Conservation (phyloP, 352 stramenopile species). For the Pythium scleroteichum region DNA sequence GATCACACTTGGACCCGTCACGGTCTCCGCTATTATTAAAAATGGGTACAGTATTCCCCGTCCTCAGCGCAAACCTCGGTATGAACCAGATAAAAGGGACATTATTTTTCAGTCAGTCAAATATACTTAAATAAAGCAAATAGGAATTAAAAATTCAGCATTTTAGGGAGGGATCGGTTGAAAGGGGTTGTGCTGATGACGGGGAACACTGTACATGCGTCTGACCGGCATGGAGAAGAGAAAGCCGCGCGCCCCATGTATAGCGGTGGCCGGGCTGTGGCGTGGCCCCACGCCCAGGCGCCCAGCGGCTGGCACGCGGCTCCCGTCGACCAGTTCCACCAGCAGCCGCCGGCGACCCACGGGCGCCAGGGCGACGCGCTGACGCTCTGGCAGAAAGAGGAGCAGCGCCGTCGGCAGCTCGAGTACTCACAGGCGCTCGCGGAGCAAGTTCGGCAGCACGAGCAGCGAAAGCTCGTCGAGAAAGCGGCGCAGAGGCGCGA, state of each 20-base stretch:
- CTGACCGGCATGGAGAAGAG: neutral
- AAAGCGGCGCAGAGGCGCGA: constrained; percentile 33
- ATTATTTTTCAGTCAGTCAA: too few relatives aligned
- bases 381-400: constrained; percentile 38
- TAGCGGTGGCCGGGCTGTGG: neutral
- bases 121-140: too few relatives aligned
- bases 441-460: constrained; percentile 55
- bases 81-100: too few relatives aligned
- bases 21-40: constrained; percentile 11
- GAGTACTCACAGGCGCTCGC: constrained; percentile 58
- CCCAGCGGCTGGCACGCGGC: neutral
- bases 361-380: constrained; percentile 21
- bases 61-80: too few relatives aligned
- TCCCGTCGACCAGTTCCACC: constrained; percentile 16
- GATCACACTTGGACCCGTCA: neutral
- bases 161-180: too few relatives aligned
- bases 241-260: neutral
- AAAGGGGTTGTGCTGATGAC: too few relatives aligned
- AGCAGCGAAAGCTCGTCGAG: constrained; percentile 51
- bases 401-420: constrained; percentile 53
- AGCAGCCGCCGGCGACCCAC: constrained; percentile 9
- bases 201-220: too few relatives aligned
- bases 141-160: too few relatives aligned
- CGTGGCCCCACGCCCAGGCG: neutral
- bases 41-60: constrained; percentile 1